Conservation (phyloP, 257 asterid species). For the Solanum corneliomulleri region DNA sequence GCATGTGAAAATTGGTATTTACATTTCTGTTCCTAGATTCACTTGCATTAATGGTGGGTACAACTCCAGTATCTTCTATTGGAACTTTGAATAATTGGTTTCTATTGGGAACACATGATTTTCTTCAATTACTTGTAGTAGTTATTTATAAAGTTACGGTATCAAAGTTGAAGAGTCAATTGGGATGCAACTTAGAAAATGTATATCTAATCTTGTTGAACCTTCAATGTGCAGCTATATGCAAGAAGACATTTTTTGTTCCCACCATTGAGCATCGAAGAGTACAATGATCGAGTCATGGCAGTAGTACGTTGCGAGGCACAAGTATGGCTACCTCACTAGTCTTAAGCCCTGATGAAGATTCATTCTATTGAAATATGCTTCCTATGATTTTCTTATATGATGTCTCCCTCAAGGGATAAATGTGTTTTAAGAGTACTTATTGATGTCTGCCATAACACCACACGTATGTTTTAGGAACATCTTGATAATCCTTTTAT, state of each 20-base stretch:
- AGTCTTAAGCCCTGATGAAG: background rate
- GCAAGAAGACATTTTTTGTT: slow-evolving; percentile 89
- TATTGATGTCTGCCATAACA: background rate
- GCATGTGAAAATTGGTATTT: background rate
- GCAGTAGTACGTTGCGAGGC: slow-evolving; percentile 97
- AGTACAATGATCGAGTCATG: slow-evolving; percentile 78
- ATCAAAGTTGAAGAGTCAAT: background rate
- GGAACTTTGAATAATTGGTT: background rate
- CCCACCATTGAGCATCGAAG: slow-evolving; percentile 79
- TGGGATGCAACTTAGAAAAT: background rate
- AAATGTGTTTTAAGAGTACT: background rate
- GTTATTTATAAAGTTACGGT: background rate
- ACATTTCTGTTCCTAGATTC: background rate
- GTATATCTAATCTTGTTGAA: background rate
- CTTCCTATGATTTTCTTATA: background rate
- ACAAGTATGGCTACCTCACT: slow-evolving; percentile 41
- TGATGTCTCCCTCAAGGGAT: background rate
- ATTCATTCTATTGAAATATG: background rate
- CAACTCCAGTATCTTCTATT: background rate
- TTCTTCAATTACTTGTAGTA: background rate
- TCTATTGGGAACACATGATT: background rate
- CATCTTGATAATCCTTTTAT: background rate
- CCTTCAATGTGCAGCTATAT: slow-evolving; percentile 46
- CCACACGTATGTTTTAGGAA: background rate
- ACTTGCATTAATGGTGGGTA: background rate